Percentiles rank a stretch among this genome's conserved stretches.
Evolutionary conservation across 192 early-diverging fungal species (phyloP).

Genomic region (Spizellomyces punctatus): DNA sequence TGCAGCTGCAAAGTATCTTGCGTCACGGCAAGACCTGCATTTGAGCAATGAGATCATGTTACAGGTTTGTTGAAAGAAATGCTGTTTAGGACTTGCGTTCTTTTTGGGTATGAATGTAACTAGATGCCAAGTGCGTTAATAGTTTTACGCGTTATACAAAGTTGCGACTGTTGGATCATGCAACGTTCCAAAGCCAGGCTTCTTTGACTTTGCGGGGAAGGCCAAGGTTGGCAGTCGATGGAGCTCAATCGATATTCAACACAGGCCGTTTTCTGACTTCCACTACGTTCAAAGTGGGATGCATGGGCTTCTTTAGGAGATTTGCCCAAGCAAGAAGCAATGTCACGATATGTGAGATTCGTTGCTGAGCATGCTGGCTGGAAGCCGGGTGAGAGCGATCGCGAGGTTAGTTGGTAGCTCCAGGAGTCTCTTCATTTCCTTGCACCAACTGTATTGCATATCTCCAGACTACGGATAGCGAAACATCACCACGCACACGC

Average conservation of each 20-base stretch:
- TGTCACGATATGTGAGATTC: no score
- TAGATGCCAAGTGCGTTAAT: background rate
- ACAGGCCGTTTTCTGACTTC: no score
- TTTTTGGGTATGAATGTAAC: no score
- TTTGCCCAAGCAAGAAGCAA: no score
- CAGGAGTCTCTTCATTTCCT: background rate
- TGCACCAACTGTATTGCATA: background rate
- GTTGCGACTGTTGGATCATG: slow-evolving; percentile 41
- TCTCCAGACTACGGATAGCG: background rate
- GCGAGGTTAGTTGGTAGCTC: no score
- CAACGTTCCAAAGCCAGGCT: slow-evolving; percentile 35
- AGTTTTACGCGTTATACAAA: slow-evolving; percentile 53
- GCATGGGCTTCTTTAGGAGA: background rate
- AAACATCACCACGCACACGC: background rate
- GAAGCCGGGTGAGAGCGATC: no score
- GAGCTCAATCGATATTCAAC: no score
- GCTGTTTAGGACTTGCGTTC: background rate
- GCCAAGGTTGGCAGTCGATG: slow-evolving; percentile 23
- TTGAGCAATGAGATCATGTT: slow-evolving; percentile 7
- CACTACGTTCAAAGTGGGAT: no score
- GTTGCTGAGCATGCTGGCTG: no score
- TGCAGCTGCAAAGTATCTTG: background rate
- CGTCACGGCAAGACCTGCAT: slow-evolving; percentile 10
- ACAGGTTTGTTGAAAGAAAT: background rate
- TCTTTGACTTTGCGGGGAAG: slow-evolving; percentile 33